These are phyloP conservation scores for Phytopythium litorale DNA, from an alignment of 352 stramenopile species.

Conservation along the genomic window DNA sequence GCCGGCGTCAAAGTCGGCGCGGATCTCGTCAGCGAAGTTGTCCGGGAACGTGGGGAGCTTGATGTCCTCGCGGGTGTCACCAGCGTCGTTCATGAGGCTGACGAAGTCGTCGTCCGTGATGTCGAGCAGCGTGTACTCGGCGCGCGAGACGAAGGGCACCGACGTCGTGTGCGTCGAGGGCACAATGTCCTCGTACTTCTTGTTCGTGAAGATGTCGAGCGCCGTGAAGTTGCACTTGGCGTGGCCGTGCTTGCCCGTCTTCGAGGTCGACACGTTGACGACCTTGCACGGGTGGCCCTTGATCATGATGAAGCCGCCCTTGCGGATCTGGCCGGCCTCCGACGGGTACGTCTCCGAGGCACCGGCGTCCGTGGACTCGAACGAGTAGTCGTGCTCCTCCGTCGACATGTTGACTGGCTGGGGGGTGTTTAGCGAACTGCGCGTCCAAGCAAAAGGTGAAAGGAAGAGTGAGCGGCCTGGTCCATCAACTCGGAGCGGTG, in stretches of 20 bases:
- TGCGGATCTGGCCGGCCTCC: constrained; percentile 99
- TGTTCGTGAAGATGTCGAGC: constrained; percentile 99
- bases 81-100: constrained; percentile 97
- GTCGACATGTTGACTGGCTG: constrained; percentile 24
- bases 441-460: constrained; percentile 4
- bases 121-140: constrained; percentile 98
- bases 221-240: constrained; percentile 99
- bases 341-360: constrained; percentile 97
- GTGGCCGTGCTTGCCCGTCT: constrained; percentile 99
- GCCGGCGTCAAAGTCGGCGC: constrained; percentile 94
- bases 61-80: constrained; percentile 97
- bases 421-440: neutral
- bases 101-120: constrained; percentile 98
- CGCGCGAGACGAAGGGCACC: constrained; percentile 96
- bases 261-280: constrained; percentile 97
- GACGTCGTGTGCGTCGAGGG: constrained; percentile 98
- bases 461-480: neutral
- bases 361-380: constrained; percentile 96
- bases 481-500: neutral
- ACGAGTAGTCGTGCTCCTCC: constrained; percentile 75
- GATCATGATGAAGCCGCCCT: constrained; percentile 99
- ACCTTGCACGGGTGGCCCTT: constrained; percentile 99
- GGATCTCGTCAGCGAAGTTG: constrained; percentile 95
- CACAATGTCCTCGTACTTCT: constrained; percentile 99
- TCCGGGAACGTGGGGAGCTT: constrained; percentile 96